phyloP scores from a whole-genome alignment of 2,329 filamentous ascomycete species.

The Ceratocystis diversiconidia region DNA sequence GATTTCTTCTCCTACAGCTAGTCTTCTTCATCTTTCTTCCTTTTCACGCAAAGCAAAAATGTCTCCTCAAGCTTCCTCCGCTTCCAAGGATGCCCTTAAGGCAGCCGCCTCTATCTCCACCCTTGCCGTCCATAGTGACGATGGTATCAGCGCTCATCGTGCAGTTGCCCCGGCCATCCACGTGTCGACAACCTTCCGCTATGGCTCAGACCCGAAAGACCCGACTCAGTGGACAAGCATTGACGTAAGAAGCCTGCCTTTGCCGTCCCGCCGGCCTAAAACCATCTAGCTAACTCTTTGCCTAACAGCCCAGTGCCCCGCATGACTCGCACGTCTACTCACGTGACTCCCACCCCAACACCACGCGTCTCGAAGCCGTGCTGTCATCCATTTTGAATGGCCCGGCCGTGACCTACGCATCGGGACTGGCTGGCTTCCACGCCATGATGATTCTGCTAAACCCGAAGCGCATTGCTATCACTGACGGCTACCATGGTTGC shows the following conservation, averaged over 20 bases:
- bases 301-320: slow-evolving; percentile 33
- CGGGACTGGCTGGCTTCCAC: slow-evolving; percentile 78
- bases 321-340: slow-evolving; percentile 68
- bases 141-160: slow-evolving; percentile 55
- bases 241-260: slow-evolving; percentile 34
- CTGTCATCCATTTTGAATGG: slow-evolving; percentile 59
- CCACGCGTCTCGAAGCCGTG: slow-evolving; percentile 71
- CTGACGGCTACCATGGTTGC: slow-evolving; percentile 82
- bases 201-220: slow-evolving; percentile 53
- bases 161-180: slow-evolving; percentile 85
- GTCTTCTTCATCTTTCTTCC: neutral
- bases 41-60: neutral
- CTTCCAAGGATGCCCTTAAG: slow-evolving; percentile 11
- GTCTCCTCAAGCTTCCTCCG: neutral
- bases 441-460: slow-evolving; percentile 73
- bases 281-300: neutral
- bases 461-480: slow-evolving; percentile 69
- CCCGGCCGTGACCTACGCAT: slow-evolving; percentile 62
- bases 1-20: neutral
- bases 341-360: slow-evolving; percentile 62
- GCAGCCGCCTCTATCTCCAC: slow-evolving; percentile 41
- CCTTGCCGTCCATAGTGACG: slow-evolving; percentile 67
- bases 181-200: slow-evolving; percentile 82
- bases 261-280: neutral
- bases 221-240: slow-evolving; percentile 39